Base-by-base conservation (phyloP, 306 rosid genomes). In the Cucurbita argyrosperma region DNA sequence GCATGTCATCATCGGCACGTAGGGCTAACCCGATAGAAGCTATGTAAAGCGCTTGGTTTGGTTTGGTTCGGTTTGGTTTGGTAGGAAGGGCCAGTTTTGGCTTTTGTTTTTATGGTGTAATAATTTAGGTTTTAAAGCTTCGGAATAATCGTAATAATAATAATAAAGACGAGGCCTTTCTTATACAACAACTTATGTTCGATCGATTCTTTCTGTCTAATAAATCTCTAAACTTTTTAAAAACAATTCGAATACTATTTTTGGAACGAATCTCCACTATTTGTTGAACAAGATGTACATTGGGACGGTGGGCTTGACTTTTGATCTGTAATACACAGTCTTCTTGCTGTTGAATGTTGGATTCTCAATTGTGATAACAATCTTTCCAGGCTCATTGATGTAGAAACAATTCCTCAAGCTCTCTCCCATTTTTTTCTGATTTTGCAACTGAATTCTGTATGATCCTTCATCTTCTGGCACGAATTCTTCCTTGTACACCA, bases 401-500 rank as follows among this genome's bases (percentile, higher is more conserved):
- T 86, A 89, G 82, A 94, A 94, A 19, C 91, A 88, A 81, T 94
- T 89, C 77, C 95, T 86, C 26, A 88, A 76, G 79, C 85, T 71
- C 14, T 82, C 87, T 52, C 90, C 90, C 57, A 75, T 43, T 79
- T 74, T 82, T 81, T 64, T 86, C 71, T 88, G 96, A 42, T 88
- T 88, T 74, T 83, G 87, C 63, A 94, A 80, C 76, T 87, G 78
- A 53, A 94, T 83, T 26, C 0, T 85, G 83, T 94, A 90, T 19
- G 96, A 91, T 1, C 96, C 87, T 85, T 94, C 99, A 68, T 90
- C 99, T 35, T 90, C 85, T 13, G 97, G 97, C 23, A 94, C 62
- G 55, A 94, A 94, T 84, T 94, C 96, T 78, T 94, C 99, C 79
- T 88, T 94, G 85, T 88, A 94, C 7, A 63, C 8, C 37, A 94